These are phyloP conservation scores for Lactarius akahatsu DNA, from an alignment of 768 basidiomycete genomes.

Conservation along the genomic window DNA sequence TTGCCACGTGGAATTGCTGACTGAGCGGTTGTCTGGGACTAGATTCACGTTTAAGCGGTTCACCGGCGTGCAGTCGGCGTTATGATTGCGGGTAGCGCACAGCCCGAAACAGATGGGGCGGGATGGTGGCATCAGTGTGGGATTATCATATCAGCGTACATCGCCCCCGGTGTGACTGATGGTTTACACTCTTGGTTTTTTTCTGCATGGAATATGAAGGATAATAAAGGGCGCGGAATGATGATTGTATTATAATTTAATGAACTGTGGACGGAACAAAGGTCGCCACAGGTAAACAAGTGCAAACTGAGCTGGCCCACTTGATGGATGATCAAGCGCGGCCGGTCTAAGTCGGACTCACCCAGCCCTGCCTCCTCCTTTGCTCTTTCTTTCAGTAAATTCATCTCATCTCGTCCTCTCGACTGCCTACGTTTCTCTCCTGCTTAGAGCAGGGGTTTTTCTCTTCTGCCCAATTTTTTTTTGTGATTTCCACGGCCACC, in stretches of 20 bases:
- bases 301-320: slow-evolving; percentile 11
- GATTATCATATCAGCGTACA: neutral
- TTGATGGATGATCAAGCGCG: slow-evolving; percentile 31
- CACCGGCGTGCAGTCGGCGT: slow-evolving; percentile 35
- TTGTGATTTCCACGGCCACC: neutral
- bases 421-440: neutral
- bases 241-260: neutral
- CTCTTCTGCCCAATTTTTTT: slow-evolving; percentile 2
- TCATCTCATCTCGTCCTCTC: neutral
- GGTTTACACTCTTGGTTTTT: neutral
- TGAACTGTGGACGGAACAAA: neutral
- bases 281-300: slow-evolving; percentile 27
- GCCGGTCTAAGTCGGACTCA: slow-evolving; percentile 20
- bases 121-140: neutral
- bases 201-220: too few relatives aligned
- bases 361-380: slow-evolving; percentile 13
- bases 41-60: slow-evolving; percentile 84
- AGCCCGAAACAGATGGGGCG: neutral
- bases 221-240: neutral
- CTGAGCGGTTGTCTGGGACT: neutral
- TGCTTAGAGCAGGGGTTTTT: neutral
- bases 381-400: neutral
- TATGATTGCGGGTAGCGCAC: slow-evolving; percentile 13
- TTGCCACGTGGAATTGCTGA: slow-evolving; percentile 10
- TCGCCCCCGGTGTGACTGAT: too few relatives aligned